These are phyloP conservation scores for Pharnaceum exiguum DNA, from an alignment of 148 eudicot species.

Conservation along the genomic window DNA sequence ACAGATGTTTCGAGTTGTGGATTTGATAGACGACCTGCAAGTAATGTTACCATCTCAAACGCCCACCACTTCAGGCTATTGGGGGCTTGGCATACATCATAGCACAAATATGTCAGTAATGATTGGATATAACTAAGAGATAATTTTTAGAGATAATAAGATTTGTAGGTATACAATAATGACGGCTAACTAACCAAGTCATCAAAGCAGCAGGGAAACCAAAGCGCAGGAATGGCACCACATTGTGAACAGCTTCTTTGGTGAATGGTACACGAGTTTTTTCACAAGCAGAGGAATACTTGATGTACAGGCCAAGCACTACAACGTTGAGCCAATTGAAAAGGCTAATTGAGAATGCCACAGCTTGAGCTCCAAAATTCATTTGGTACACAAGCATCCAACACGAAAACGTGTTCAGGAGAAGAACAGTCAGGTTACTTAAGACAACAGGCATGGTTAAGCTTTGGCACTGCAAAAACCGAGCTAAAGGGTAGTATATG, in stretches of 20 bases:
- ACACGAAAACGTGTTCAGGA: slow-evolving; percentile 27
- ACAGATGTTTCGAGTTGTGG: slow-evolving; percentile 44
- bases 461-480: slow-evolving; percentile 42
- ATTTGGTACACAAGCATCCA: slow-evolving; percentile 36
- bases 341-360: slow-evolving; percentile 34
- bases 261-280: slow-evolving; percentile 31
- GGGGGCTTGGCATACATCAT: neutral
- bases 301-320: slow-evolving; percentile 35
- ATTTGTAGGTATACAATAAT: neutral
- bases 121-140: too few relatives aligned
- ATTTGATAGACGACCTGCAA: slow-evolving; percentile 41
- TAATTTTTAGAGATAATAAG: too few relatives aligned
- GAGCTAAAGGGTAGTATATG: slow-evolving; percentile 27
- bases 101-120: neutral
- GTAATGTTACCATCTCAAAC: slow-evolving; percentile 31
- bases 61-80: slow-evolving; percentile 51
- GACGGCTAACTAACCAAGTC: slow-evolving; percentile 33
- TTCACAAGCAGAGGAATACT: slow-evolving; percentile 26
- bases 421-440: slow-evolving; percentile 19
- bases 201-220: slow-evolving; percentile 45
- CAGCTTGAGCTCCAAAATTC: slow-evolving; percentile 28
- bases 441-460: slow-evolving; percentile 33
- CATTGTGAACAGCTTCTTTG: slow-evolving; percentile 20
- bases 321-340: slow-evolving; percentile 34
- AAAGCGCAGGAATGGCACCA: slow-evolving; percentile 32